Conservation (phyloP, 208 protist genomes). For the Endotrypanum monterogeii region DNA sequence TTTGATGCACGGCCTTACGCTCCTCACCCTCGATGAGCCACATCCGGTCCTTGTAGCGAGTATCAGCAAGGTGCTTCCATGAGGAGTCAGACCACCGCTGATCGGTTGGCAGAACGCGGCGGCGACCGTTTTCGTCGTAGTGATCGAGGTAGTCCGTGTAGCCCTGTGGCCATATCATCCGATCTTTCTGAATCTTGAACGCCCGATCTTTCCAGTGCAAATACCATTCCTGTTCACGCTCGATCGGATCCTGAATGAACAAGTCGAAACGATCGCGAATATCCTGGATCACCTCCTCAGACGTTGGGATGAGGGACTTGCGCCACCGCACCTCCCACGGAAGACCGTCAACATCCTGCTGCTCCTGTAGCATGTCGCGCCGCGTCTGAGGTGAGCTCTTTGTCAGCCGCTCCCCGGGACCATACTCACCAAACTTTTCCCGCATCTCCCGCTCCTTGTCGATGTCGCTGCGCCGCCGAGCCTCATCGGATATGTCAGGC, state of each 20-base stretch:
- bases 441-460: constrained; percentile 84
- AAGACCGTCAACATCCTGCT: constrained; percentile 89
- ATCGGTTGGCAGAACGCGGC: constrained; percentile 81
- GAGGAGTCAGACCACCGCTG: constrained; percentile 90
- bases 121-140: constrained; percentile 86
- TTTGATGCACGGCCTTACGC: constrained; percentile 83
- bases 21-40: constrained; percentile 91
- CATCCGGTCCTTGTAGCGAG: constrained; percentile 87
- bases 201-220: constrained; percentile 89
- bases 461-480: constrained; percentile 64
- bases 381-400: constrained; percentile 74
- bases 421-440: constrained; percentile 65
- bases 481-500: constrained; percentile 58
- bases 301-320: constrained; percentile 83
- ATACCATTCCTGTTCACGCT: constrained; percentile 91
- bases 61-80: constrained; percentile 90
- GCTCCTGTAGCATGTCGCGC: constrained; percentile 84
- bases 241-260: constrained; percentile 88
- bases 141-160: constrained; percentile 93
- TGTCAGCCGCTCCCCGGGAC: constrained; percentile 78
- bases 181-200: constrained; percentile 90
- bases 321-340: constrained; percentile 90
- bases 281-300: constrained; percentile 89
- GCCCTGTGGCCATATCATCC: constrained; percentile 92
- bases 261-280: constrained; percentile 89